A percentile compares a stretch with the other conserved stretches of the same genome.
Evolutionary conservation across 768 basidiomycete genomes (phyloP).

Genomic region (Rhodosporidiobolus sp.): DNA sequence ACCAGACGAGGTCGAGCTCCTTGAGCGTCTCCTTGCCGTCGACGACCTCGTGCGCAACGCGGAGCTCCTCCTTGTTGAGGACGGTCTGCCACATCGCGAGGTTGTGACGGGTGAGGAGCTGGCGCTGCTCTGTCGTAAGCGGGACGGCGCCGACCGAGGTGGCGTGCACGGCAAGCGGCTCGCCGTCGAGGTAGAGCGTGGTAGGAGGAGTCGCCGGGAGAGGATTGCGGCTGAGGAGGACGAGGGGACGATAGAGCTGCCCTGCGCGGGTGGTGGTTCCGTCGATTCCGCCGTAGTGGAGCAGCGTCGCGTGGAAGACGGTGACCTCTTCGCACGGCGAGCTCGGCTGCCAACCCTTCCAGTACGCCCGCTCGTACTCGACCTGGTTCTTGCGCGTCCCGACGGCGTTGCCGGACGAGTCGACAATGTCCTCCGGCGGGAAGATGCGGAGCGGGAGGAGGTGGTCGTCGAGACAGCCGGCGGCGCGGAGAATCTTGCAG

Average conservation of each 20-base stretch:
- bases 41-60: slow-evolving; percentile 49
- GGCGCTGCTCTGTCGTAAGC: slow-evolving; percentile 55
- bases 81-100: slow-evolving; percentile 61
- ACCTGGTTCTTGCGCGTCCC: slow-evolving; percentile 10
- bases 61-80: slow-evolving; percentile 67
- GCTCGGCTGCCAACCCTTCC: not conserved
- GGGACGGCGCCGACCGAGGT: slow-evolving; percentile 49
- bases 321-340: not conserved
- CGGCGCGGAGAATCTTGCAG: slow-evolving; percentile 9
- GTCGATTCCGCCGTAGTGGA: slow-evolving; percentile 2
- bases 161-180: not conserved
- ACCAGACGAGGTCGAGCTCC: slow-evolving; percentile 51
- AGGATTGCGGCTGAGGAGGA: slow-evolving; percentile 13
- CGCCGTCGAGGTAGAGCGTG: slow-evolving; percentile 14
- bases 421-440: not conserved
- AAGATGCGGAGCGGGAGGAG: slow-evolving; percentile 6
- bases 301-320: not conserved
- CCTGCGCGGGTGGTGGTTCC: not conserved
- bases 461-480: slow-evolving; percentile 14
- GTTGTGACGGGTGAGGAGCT: slow-evolving; percentile 62
- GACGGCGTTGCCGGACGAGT: slow-evolving; percentile 2
- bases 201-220: not conserved
- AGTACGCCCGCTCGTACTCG: slow-evolving; percentile 11
- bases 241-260: slow-evolving; percentile 5
- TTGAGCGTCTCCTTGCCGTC: slow-evolving; percentile 53